Evolutionary conservation across 2,329 filamentous ascomycete species (phyloP).

Genomic region (Monosporascus sp.): DNA sequence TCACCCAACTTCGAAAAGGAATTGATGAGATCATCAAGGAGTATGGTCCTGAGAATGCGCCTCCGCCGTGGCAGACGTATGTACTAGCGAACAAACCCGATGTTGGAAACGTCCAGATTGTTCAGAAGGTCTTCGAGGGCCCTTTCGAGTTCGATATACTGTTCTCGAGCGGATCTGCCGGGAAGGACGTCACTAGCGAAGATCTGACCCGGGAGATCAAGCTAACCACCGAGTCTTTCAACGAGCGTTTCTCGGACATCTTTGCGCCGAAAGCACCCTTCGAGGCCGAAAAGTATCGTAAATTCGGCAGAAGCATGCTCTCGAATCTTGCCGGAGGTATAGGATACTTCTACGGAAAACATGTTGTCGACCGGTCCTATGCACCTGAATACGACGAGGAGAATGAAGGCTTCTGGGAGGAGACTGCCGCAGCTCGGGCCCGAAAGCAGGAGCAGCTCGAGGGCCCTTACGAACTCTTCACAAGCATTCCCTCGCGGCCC

Average conservation of each 20-base stretch:
- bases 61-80: constrained; percentile 82
- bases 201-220: constrained; percentile 67
- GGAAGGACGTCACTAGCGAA: constrained; percentile 48
- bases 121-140: constrained; percentile 89
- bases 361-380: constrained; percentile 84
- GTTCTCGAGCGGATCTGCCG: constrained; percentile 73
- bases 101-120: constrained; percentile 73
- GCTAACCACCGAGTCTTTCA: constrained; percentile 62
- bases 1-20: constrained; percentile 47
- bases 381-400: constrained; percentile 94
- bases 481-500: constrained; percentile 82
- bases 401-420: constrained; percentile 92
- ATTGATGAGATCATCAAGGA: constrained; percentile 45
- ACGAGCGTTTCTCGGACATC: constrained; percentile 65
- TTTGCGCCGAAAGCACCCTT: constrained; percentile 76
- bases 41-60: constrained; percentile 55
- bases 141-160: constrained; percentile 90
- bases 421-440: constrained; percentile 72
- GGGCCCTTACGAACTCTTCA: constrained; percentile 84
- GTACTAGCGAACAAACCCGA: constrained; percentile 66
- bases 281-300: constrained; percentile 62
- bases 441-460: constrained; percentile 65
- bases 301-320: constrained; percentile 84
- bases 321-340: constrained; percentile 92
- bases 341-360: constrained; percentile 89